Conservation (phyloP, 148 eudicot species). For the Fagopyrum esculentum region DNA sequence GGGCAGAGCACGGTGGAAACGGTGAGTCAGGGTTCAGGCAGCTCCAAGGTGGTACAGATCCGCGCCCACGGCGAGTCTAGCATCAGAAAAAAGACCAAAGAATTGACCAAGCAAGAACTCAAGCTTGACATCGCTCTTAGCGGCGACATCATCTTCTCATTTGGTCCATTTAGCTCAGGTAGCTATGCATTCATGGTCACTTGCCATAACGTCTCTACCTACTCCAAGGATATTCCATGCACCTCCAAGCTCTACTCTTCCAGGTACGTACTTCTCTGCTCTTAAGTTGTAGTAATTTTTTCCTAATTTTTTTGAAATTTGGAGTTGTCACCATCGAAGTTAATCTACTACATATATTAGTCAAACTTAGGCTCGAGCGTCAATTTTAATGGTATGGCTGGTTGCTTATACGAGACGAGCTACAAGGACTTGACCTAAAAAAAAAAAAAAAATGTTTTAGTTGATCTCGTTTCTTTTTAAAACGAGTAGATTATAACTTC, state of each 20-base stretch:
- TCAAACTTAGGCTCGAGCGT: too few relatives aligned
- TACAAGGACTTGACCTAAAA: too few relatives aligned
- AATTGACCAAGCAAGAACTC: slow-evolving; percentile 20
- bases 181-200: slow-evolving; percentile 23
- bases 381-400: too few relatives aligned
- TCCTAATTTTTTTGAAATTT: too few relatives aligned
- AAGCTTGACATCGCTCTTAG: slow-evolving; percentile 27
- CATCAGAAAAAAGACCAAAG: slow-evolving; percentile 16
- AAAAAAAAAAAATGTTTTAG: too few relatives aligned
- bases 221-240: slow-evolving; percentile 21
- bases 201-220: slow-evolving; percentile 19
- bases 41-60: slow-evolving; percentile 17
- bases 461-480: too few relatives aligned
- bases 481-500: too few relatives aligned
- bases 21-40: slow-evolving; percentile 18
- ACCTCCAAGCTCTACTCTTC: slow-evolving; percentile 22
- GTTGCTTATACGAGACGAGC: too few relatives aligned
- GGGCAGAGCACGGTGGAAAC: slow-evolving; percentile 24
- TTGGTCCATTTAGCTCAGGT: slow-evolving; percentile 27
- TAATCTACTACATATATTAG: too few relatives aligned
- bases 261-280: slow-evolving; percentile 12
- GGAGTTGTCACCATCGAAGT: too few relatives aligned
- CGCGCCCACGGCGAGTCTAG: slow-evolving; percentile 29
- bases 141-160: slow-evolving; percentile 25
- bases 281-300: too few relatives aligned